Conservation (phyloP, 2,329 filamentous ascomycete genomes). For the Sclerotiophoma versabilis region DNA sequence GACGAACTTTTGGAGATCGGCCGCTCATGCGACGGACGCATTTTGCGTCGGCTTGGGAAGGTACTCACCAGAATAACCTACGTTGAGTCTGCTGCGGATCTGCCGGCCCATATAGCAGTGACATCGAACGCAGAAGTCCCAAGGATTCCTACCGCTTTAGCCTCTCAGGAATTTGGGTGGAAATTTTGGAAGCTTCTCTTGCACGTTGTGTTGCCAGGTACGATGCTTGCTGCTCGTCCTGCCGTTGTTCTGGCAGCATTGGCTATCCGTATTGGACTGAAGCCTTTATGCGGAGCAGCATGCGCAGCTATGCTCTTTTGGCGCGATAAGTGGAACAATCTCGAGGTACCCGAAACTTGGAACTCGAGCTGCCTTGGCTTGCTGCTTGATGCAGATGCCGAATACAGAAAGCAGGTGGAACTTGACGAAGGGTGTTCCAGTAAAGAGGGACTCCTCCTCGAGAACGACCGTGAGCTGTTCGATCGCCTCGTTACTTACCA, state of each 20-base stretch:
- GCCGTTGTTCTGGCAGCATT: constrained; percentile 58
- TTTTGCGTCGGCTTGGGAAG: constrained; percentile 57
- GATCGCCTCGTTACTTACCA: constrained; percentile 56
- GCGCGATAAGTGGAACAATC: constrained; percentile 56
- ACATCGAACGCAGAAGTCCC: constrained; percentile 45
- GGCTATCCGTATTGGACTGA: constrained; percentile 58
- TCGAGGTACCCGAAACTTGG: constrained; percentile 60
- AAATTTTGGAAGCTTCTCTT: constrained; percentile 60
- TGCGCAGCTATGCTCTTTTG: constrained; percentile 53
- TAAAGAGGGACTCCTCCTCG: constrained; percentile 44
- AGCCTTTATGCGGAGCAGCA: constrained; percentile 51
- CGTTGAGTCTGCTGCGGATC: constrained; percentile 49
- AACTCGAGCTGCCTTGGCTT: constrained; percentile 55
- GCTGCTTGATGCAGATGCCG: constrained; percentile 57
- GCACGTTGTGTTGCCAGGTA: constrained; percentile 59
- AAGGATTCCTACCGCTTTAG: constrained; percentile 56
- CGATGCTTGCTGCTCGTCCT: constrained; percentile 54
- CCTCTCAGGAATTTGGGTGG: constrained; percentile 42
- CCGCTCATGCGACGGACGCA: constrained; percentile 58
- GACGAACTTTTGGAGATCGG: constrained; percentile 61
- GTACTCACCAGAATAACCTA: constrained; percentile 58
- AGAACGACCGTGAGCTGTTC: constrained; percentile 54
- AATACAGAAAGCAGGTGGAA: constrained; percentile 21
- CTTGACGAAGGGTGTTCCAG: constrained; percentile 26
- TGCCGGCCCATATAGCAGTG: constrained; percentile 54